Percentiles rank a stretch among this genome's conserved stretches.
phyloP scores from a whole-genome alignment of 2,329 filamentous ascomycete genomes.

The Gnomoniopsis smithogilvyi region DNA sequence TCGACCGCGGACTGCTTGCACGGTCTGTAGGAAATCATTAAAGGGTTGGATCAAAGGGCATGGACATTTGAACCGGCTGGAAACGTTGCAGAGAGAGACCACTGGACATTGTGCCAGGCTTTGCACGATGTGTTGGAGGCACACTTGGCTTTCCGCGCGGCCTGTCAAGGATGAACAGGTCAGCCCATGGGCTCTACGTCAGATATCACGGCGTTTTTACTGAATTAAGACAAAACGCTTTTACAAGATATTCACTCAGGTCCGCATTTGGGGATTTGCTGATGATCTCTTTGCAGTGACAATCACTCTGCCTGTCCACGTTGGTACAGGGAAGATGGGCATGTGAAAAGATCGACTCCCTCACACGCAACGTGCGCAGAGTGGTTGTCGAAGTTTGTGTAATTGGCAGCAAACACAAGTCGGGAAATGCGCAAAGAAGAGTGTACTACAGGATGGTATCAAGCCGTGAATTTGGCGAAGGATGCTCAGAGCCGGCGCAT shows the following conservation, averaged over 20 bases:
- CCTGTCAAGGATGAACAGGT: not conserved
- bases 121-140: not conserved
- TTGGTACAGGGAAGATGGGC: too few relatives aligned
- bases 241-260: not conserved
- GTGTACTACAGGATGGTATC: too few relatives aligned
- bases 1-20: not conserved
- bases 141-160: not conserved
- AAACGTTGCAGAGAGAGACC: not conserved
- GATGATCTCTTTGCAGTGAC: too few relatives aligned
- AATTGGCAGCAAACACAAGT: too few relatives aligned
- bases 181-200: not conserved
- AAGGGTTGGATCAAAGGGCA: not conserved
- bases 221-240: not conserved
- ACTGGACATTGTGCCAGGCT: conserved; percentile 2
- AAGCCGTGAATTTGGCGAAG: too few relatives aligned
- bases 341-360: too few relatives aligned
- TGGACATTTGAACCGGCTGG: not conserved
- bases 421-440: too few relatives aligned
- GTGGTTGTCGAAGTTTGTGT: too few relatives aligned
- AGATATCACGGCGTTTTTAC: not conserved
- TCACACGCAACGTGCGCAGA: too few relatives aligned
- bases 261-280: not conserved
- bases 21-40: not conserved
- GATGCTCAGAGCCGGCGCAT: too few relatives aligned
- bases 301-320: too few relatives aligned